phyloP scores from a whole-genome alignment of 352 stramenopile species.

The Globisporangium iwayamae region DNA sequence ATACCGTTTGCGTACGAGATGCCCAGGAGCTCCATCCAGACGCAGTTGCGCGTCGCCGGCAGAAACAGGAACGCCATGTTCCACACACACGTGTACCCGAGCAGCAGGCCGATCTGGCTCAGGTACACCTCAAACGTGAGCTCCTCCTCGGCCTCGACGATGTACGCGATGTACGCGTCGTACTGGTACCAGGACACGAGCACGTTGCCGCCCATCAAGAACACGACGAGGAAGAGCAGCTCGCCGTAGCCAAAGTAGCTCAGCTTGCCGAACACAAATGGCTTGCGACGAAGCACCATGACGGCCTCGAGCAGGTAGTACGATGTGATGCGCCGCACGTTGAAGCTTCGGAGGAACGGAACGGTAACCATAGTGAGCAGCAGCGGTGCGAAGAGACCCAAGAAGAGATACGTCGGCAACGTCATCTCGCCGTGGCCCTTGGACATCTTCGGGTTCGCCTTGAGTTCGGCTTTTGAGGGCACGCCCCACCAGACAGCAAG shows the following conservation, averaged over 20 bases:
- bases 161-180: constrained; percentile 13
- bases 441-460: constrained; percentile 11
- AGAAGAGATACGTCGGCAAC: constrained; percentile 22
- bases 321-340: constrained; percentile 23
- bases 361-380: constrained; percentile 4
- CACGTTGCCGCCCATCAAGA: constrained; percentile 23
- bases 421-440: constrained; percentile 22
- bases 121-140: constrained; percentile 12
- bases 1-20: constrained; percentile 35
- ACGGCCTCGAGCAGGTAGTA: constrained; percentile 7
- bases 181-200: constrained; percentile 18
- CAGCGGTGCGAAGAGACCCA: constrained; percentile 15
- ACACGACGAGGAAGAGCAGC: constrained; percentile 19
- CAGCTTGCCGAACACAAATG: constrained; percentile 11
- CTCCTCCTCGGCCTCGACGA: background rate
- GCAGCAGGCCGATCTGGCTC: constrained; percentile 11
- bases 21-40: constrained; percentile 35
- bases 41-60: constrained; percentile 29
- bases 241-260: constrained; percentile 18
- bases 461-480: constrained; percentile 11
- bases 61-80: constrained; percentile 39
- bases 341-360: constrained; percentile 14
- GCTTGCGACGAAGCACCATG: constrained; percentile 22
- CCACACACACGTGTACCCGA: constrained; percentile 29
- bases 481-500: constrained; percentile 22